A percentile compares a stretch with the other conserved stretches of the same genome.
These are phyloP conservation scores for Neonectria sp. DNA, from an alignment of 2,329 filamentous ascomycete species.

Conservation along the genomic window DNA sequence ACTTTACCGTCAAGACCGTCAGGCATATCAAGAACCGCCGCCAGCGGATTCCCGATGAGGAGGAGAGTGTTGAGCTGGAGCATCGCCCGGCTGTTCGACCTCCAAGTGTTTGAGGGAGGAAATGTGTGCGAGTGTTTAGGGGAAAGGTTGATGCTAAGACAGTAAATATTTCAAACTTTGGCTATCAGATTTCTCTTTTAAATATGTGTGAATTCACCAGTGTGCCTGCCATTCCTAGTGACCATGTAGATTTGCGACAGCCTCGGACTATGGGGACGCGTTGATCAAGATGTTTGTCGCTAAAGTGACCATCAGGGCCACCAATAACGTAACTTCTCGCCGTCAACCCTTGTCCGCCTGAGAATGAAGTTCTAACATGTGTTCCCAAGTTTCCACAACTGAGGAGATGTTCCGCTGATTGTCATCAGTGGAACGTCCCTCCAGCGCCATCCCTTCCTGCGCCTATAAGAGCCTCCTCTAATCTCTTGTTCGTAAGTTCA, in stretches of 20 bases:
- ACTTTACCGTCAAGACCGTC: not conserved
- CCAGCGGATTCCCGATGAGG: conserved; percentile 11
- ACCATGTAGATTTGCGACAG: not conserved
- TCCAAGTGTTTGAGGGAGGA: no score
- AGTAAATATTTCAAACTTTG: not conserved
- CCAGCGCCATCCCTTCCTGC: not conserved
- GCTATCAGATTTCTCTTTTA: not conserved
- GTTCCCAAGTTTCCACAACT: not conserved
- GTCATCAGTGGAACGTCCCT: not conserved
- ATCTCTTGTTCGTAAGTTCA: not conserved
- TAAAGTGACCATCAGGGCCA: not conserved
- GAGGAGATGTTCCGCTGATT: not conserved
- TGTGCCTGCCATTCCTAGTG: not conserved
- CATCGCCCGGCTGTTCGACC: no score
- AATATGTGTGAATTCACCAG: no score
- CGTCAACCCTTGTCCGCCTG: not conserved
- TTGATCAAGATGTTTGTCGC: not conserved
- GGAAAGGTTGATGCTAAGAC: not conserved
- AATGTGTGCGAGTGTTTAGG: not conserved
- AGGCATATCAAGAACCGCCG: not conserved
- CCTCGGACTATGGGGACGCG: not conserved
- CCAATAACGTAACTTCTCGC: not conserved
- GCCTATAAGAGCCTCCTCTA: not conserved
- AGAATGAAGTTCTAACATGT: not conserved
- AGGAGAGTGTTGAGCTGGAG: not conserved